Base-by-base conservation (phyloP, 208 protist genomes). In the Leishmania major region DNA sequence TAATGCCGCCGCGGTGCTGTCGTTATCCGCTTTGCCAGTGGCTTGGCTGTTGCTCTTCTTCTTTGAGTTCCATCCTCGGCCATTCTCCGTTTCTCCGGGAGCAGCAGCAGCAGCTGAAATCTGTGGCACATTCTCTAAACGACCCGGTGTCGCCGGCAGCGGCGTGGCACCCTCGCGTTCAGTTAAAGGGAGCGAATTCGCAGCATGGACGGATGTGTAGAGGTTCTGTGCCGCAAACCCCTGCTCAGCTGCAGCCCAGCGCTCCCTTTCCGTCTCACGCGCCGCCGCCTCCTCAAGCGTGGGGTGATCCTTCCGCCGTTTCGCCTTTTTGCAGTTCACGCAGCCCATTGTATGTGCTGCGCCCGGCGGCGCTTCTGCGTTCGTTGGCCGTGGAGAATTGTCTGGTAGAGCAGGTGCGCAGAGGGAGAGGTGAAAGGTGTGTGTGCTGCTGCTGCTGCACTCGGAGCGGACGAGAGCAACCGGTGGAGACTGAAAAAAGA, bases 301-400 rank as follows among this genome's bases (percentile, higher is more conserved):
- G 64, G 60, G 57, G 17, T 62, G 7, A 60, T 49, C 53, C 64
- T 79, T 81, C 15, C 31, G 0, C 13, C 47, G 69, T 74, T 77
- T 84, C 31, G 40, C 73, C 19, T 28, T 76, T 57, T 79, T 86
- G 31, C 71, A 78, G 57, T 66, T 79, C 28, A 28, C 37, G 64
- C 82, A 86, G 40, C 82, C 82, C 82, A 86, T 85, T 22, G 31
- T 69, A 13, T 40, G 62, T 69, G 62, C 62, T 19, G 62, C 1
- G 13, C 62, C 31, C 59, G 51, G 76, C 10, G 1, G 40, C 45
- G n/a, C 40, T 25, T 17, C 15, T 47, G 62, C 37, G 53, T n/a
- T 31, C 73, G 19, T 53, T 73, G 17, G 31, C 4, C 51, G 40
- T 67, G 19, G 53, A 40, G 47, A 13, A 22, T 10, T 28, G 31